phyloP scores from a whole-genome alignment of 805 yeast genomes.

The Lachancea cidri region DNA sequence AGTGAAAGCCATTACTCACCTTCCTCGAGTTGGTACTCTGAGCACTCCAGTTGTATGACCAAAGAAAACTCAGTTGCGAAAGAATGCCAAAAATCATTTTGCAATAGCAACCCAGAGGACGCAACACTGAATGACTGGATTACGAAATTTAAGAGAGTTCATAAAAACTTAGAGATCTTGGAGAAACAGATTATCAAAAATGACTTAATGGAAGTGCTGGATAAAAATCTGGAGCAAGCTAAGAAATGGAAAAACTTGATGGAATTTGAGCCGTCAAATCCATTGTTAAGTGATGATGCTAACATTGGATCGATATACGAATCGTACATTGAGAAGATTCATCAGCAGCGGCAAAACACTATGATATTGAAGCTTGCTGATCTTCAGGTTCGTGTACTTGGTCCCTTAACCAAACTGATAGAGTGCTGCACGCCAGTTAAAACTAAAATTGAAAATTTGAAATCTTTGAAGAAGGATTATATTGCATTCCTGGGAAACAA shows the following conservation, averaged over 20 bases:
- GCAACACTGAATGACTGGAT: slow-evolving; percentile 19
- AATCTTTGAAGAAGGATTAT: slow-evolving; percentile 33
- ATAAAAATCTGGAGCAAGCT: slow-evolving; percentile 17
- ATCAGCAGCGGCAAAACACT: slow-evolving; percentile 25
- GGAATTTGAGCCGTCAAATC: slow-evolving; percentile 20
- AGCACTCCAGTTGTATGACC: slow-evolving; percentile 1
- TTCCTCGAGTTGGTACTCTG: slow-evolving; percentile 21
- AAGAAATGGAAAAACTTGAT: slow-evolving; percentile 29
- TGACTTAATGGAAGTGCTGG: slow-evolving; percentile 18
- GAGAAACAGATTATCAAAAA: slow-evolving; percentile 17
- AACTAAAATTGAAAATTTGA: slow-evolving; percentile 28
- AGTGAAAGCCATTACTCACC: slow-evolving; percentile 4
- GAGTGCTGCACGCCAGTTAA: slow-evolving; percentile 24
- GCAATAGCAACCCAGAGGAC: background rate
- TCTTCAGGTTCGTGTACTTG: slow-evolving; percentile 25
- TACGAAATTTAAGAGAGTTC: slow-evolving; percentile 18
- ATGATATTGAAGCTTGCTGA: slow-evolving; percentile 26
- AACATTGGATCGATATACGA: slow-evolving; percentile 27
- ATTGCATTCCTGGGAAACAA: slow-evolving; percentile 23
- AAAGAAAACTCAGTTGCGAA: no score
- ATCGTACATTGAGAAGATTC: slow-evolving; percentile 25
- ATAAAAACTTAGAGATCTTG: slow-evolving; percentile 16
- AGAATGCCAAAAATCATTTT: no score
- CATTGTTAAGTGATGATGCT: slow-evolving; percentile 10
- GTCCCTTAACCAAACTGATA: slow-evolving; percentile 24